These are phyloP conservation scores for Candida sonorensis DNA, from an alignment of 805 yeast species.

Conservation along the genomic window DNA sequence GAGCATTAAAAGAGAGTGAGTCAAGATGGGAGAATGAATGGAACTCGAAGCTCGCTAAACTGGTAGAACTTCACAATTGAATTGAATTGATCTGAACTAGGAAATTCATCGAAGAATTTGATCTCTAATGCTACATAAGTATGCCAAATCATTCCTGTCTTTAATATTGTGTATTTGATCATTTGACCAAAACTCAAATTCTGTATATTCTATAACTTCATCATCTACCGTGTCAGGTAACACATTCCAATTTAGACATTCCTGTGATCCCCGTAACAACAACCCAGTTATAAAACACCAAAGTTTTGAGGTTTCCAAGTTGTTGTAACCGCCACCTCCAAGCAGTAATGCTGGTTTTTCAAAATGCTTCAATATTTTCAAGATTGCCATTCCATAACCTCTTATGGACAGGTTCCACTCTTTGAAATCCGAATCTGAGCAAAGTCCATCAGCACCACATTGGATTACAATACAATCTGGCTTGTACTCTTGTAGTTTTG, in stretches of 20 bases:
- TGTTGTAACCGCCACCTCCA: conserved; percentile 79
- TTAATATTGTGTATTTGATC: conserved; percentile 26
- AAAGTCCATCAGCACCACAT: conserved; percentile 70
- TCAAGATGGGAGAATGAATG: conserved; percentile 75
- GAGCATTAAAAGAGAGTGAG: conserved; percentile 68
- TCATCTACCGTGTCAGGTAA: conserved; percentile 49
- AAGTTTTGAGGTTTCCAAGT: conserved; percentile 51
- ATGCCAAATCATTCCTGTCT: conserved; percentile 24
- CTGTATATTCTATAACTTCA: conserved; percentile 10
- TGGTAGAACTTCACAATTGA: conserved; percentile 13
- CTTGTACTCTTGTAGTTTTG: conserved; percentile 29
- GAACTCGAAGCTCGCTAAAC: conserved; percentile 40
- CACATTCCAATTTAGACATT: conserved; percentile 12
- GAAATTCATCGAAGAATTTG: too few relatives aligned
- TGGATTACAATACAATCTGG: conserved; percentile 58
- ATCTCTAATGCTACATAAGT: conserved; percentile 20
- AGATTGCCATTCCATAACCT: conserved; percentile 37
- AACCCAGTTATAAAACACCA: conserved; percentile 41
- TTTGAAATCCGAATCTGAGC: conserved; percentile 46
- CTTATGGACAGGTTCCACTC: conserved; percentile 65
- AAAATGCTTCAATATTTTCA: conserved; percentile 19
- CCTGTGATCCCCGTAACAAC: conserved; percentile 15
- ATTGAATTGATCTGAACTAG: too few relatives aligned
- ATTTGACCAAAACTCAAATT: conserved; percentile 18
- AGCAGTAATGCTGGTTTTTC: conserved; percentile 38